These are phyloP conservation scores for Fusarium sp. DNA, from an alignment of 2,329 filamentous ascomycete genomes.

Conservation along the genomic window DNA sequence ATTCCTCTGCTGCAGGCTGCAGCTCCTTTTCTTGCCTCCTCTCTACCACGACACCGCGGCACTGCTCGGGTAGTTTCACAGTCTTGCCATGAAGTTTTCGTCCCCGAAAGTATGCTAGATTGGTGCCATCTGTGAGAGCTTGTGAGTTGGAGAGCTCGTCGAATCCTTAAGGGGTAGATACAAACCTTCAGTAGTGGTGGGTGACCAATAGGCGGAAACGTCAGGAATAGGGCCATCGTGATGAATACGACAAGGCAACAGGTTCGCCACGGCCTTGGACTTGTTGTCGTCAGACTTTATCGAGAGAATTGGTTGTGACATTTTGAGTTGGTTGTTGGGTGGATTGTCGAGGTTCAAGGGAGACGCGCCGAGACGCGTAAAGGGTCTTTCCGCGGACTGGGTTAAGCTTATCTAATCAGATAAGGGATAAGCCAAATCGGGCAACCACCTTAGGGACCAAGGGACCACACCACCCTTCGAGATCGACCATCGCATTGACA, in stretches of 20 bases:
- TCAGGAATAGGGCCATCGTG: conserved; percentile 79
- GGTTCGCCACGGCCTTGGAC: conserved; percentile 68
- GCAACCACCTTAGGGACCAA: not conserved
- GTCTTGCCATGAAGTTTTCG: conserved; percentile 78
- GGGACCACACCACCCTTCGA: not conserved
- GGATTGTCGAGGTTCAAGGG: not conserved
- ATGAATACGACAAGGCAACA: conserved; percentile 84
- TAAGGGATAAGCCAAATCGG: not conserved
- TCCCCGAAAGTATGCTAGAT: conserved; percentile 79
- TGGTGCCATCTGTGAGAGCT: conserved; percentile 57
- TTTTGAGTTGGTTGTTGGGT: conserved; percentile 34
- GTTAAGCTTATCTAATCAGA: conserved; percentile 28
- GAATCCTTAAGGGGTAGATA: not conserved
- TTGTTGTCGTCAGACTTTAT: conserved; percentile 46
- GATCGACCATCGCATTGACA: not conserved
- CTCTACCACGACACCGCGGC: conserved; percentile 71
- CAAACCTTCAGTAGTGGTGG: conserved; percentile 61
- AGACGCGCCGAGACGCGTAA: conserved; percentile 43
- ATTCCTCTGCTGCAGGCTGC: conserved; percentile 51
- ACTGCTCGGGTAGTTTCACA: conserved; percentile 76
- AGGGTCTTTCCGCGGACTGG: not conserved
- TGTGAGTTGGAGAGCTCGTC: conserved; percentile 8
- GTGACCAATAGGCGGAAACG: conserved; percentile 77
- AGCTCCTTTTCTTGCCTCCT: conserved; percentile 52
- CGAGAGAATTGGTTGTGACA: conserved; percentile 58